Conservation (phyloP, 163 green algal species). For the Coccomyxa subellipsoidea region DNA sequence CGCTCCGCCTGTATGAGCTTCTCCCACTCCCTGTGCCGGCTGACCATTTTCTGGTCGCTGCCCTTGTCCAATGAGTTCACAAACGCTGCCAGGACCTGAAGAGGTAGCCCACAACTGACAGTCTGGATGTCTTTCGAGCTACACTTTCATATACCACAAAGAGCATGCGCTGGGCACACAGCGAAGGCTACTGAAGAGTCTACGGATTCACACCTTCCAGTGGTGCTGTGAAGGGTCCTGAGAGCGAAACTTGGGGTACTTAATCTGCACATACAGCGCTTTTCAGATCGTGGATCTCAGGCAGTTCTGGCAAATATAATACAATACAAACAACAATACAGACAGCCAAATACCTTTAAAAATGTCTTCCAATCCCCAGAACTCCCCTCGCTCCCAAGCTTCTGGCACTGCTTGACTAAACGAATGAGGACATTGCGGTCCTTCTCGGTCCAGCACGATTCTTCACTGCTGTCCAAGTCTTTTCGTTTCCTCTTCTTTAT, state of each 20-base stretch:
- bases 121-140: too few relatives aligned
- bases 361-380: constrained; percentile 16
- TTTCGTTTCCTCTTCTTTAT: background rate
- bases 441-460: background rate
- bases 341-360: background rate
- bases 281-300: too few relatives aligned
- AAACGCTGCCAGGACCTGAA: constrained; percentile 21
- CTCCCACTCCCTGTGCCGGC: background rate
- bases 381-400: background rate
- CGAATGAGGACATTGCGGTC: constrained; percentile 11
- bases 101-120: too few relatives aligned
- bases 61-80: constrained; percentile 11
- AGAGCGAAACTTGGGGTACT: background rate
- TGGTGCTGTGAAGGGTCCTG: background rate
- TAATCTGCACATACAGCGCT: background rate
- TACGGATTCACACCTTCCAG: constrained; percentile 1
- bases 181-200: background rate
- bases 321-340: background rate
- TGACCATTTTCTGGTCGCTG: background rate
- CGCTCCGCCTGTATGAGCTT: constrained; percentile 7
- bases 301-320: too few relatives aligned
- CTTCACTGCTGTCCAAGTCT: background rate
- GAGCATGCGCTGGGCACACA: background rate
- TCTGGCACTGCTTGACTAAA: constrained; percentile 21
- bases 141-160: too few relatives aligned